Percentiles rank a stretch among this genome's conserved stretches.
Evolutionary conservation across 352 stramenopile species (phyloP).

Genomic region (Saprolegnia diclina): DNA sequence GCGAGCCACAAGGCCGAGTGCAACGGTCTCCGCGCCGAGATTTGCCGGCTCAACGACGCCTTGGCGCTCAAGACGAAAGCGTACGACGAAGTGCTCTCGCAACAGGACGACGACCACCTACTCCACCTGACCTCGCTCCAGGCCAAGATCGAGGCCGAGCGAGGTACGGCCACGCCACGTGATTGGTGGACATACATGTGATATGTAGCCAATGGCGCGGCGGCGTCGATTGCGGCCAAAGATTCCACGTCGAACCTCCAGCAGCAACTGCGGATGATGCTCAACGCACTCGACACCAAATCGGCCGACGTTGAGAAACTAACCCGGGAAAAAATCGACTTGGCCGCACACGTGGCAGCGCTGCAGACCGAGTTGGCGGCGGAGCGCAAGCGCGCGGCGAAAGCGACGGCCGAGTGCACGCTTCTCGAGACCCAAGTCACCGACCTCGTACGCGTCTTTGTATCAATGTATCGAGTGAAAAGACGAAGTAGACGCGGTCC

Average conservation of each 20-base stretch:
- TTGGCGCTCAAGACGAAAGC: constrained; percentile 26
- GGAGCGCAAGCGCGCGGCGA: constrained; percentile 1
- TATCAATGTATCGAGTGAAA: background rate
- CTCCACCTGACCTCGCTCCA: constrained; percentile 10
- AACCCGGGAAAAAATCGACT: background rate
- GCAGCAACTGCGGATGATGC: constrained; percentile 38
- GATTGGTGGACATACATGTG: background rate
- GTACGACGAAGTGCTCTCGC: constrained; percentile 9
- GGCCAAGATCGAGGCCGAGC: background rate
- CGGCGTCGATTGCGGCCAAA: constrained; percentile 1
- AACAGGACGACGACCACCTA: constrained; percentile 14
- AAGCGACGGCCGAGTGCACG: background rate
- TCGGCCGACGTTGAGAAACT: background rate
- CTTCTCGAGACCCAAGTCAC: background rate
- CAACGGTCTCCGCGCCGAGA: constrained; percentile 30
- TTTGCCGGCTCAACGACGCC: background rate
- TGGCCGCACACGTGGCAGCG: background rate
- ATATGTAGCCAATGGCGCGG: background rate
- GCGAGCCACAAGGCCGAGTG: background rate
- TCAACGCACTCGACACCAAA: constrained; percentile 21
- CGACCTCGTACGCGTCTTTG: background rate
- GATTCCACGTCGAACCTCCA: constrained; percentile 28
- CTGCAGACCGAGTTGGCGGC: background rate
- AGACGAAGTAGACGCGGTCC: background rate
- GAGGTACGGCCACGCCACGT: background rate